Evolutionary conservation across 192 early-diverging fungal species (phyloP).

Genomic region (Chytriomyces confervae): DNA sequence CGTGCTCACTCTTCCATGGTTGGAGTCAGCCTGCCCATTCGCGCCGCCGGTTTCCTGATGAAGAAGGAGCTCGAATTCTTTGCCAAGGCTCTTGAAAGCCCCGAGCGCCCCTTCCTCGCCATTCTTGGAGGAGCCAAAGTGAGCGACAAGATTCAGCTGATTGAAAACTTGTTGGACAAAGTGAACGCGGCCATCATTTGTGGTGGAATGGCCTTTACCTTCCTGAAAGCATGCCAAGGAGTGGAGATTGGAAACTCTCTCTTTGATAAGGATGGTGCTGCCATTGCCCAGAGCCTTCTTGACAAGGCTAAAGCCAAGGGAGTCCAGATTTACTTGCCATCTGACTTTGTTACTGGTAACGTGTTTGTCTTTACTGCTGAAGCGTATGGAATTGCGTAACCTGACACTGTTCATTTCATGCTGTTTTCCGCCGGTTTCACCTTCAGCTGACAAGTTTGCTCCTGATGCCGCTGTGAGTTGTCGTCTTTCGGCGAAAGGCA

Average conservation of each 20-base stretch:
- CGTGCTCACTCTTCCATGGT: conserved; percentile 97
- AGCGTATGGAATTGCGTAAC: too few species aligned
- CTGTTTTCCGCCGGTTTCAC: not conserved
- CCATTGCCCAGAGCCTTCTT: conserved; percentile 80
- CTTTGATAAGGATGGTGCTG: conserved; percentile 85
- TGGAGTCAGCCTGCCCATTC: conserved; percentile 86
- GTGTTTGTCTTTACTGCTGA: not conserved
- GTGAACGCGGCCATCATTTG: conserved; percentile 65
- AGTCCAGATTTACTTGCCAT: conserved; percentile 88
- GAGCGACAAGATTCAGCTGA: conserved; percentile 98
- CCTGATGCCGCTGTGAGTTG: conserved; percentile 62
- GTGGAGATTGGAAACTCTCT: conserved; percentile 93
- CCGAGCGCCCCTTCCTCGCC: conserved; percentile 91
- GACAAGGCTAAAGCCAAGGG: conserved; percentile 90
- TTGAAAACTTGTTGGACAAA: conserved; percentile 97
- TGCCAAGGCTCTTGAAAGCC: conserved; percentile 93
- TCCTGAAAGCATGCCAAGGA: conserved; percentile 87
- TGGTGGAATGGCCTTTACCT: conserved; percentile 99
- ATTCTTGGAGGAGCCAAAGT: conserved; percentile 98
- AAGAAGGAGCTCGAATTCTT: conserved; percentile 99
- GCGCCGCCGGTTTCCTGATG: conserved; percentile 97
- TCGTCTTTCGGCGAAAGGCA: not conserved
- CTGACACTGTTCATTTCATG: too few species aligned
- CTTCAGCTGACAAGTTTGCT: conserved; percentile 80
- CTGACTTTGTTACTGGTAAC: conserved; percentile 77